phyloP scores from a whole-genome alignment of 2,329 filamentous ascomycete species.

The Fusarium sp. region DNA sequence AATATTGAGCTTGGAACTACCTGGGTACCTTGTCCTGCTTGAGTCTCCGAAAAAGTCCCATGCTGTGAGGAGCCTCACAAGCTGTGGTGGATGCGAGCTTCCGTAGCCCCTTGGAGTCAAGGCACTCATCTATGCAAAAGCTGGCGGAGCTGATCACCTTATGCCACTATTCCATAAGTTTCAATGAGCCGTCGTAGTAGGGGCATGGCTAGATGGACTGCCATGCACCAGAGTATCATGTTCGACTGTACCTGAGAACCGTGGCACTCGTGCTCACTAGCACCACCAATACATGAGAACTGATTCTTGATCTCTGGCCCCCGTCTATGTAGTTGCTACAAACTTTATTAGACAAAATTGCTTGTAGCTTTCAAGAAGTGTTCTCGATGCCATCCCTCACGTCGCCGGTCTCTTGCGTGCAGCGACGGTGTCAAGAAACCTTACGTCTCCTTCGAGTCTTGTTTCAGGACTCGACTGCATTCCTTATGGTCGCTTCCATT shows the following conservation, averaged over 20 bases:
- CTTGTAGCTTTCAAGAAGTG: neutral
- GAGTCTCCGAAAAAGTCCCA: rapidly evolving
- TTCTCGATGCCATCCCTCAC: neutral
- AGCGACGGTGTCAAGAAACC: neutral
- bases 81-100: rapidly evolving
- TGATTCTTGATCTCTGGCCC: too few species aligned
- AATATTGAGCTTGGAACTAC: neutral
- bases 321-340: neutral
- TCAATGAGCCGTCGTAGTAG: too few species aligned
- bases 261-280: neutral
- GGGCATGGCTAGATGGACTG: rapidly evolving
- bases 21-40: neutral
- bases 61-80: neutral
- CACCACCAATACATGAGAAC: neutral
- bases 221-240: rapidly evolving
- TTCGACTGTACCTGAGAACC: too few species aligned
- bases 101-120: neutral
- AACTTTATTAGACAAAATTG: rapidly evolving
- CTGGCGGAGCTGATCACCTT: too few species aligned
- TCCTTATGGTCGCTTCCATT: rapidly evolving
- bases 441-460: too few species aligned
- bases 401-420: neutral
- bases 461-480: neutral
- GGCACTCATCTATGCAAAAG: rapidly evolving
- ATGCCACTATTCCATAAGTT: neutral